Conservation (phyloP, 768 basidiomycete genomes). For the Lentinula lateritia region DNA sequence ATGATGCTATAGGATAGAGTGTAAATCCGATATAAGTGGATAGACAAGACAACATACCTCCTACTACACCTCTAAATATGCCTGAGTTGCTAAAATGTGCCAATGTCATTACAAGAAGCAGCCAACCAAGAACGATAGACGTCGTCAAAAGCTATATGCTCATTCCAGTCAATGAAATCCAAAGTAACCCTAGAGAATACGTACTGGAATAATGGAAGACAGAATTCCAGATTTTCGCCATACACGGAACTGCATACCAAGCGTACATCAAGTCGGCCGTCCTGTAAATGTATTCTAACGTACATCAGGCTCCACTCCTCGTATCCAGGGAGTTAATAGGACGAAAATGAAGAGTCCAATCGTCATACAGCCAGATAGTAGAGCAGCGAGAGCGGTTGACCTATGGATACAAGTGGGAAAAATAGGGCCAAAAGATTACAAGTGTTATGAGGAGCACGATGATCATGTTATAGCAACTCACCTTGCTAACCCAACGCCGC, state of each 20-base stretch:
- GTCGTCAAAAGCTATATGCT: slow-evolving; percentile 45
- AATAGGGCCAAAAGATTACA: neutral
- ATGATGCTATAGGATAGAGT: slow-evolving; percentile 42
- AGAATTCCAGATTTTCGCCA: slow-evolving; percentile 71
- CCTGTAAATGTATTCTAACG: slow-evolving; percentile 18
- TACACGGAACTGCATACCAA: slow-evolving; percentile 50
- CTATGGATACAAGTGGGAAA: slow-evolving; percentile 25
- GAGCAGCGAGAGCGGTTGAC: slow-evolving; percentile 45
- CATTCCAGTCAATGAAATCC: neutral
- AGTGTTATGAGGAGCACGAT: neutral
- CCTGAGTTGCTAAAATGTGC: slow-evolving; percentile 67
- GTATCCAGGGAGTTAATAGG: slow-evolving; percentile 58
- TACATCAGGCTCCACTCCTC: slow-evolving; percentile 67
- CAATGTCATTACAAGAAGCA: slow-evolving; percentile 53
- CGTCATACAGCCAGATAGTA: slow-evolving; percentile 54
- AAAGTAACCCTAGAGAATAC: slow-evolving; percentile 8
- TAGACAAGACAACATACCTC: slow-evolving; percentile 36
- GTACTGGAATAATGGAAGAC: slow-evolving; percentile 61
- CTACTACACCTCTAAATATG: slow-evolving; percentile 56
- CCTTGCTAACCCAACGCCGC: slow-evolving; percentile 44
- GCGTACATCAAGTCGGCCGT: neutral
- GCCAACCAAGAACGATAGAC: slow-evolving; percentile 68
- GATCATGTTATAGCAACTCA: slow-evolving; percentile 23
- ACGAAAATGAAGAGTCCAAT: slow-evolving; percentile 70
- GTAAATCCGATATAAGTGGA: neutral